phyloP scores from a whole-genome alignment of 129 eudicot genomes.

The Pseudognaphalium luteoalbum region DNA sequence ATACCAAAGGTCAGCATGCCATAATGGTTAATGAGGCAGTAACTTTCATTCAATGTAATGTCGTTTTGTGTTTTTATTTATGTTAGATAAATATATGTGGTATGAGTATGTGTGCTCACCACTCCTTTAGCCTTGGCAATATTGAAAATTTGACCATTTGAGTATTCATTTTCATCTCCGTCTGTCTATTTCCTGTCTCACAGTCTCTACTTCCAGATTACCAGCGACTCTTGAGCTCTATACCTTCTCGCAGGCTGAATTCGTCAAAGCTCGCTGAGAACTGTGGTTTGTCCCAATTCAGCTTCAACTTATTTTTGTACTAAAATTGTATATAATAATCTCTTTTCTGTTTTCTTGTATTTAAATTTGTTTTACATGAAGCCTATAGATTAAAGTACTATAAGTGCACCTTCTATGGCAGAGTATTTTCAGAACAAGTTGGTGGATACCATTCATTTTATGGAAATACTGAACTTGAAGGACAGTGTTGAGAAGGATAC shows the following conservation, averaged over 20 bases:
- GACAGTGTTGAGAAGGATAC: conserved; percentile 97
- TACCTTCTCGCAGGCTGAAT: conserved; percentile 97
- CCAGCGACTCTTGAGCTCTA: conserved; percentile 95
- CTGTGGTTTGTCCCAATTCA: conserved; percentile 65
- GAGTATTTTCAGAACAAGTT: conserved; percentile 98
- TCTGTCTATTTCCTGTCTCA: conserved; percentile 53
- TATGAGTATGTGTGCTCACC: conserved; percentile 18
- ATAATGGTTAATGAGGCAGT: conserved; percentile 5
- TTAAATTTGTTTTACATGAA: conserved; percentile 10
- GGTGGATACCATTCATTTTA: conserved; percentile 96
- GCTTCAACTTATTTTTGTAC: conserved; percentile 1
- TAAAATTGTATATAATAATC: background rate
- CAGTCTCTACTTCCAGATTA: conserved; percentile 99
- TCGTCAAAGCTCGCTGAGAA: conserved; percentile 91
- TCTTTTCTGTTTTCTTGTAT: conserved; percentile 10
- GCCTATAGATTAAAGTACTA: conserved; percentile 20
- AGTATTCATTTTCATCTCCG: conserved; percentile 44
- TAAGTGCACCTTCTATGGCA: conserved; percentile 36
- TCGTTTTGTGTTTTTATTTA: conserved; percentile 13
- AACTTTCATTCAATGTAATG: conserved; percentile 13
- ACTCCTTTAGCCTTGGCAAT: conserved; percentile 26
- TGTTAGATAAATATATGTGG: conserved; percentile 1
- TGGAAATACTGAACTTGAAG: conserved; percentile 94
- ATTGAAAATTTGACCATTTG: conserved; percentile 30
- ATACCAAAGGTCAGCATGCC: conserved; percentile 83